Conservation (phyloP, 495 filamentous ascomycete species). For the Penicillium bialowiezense region DNA sequence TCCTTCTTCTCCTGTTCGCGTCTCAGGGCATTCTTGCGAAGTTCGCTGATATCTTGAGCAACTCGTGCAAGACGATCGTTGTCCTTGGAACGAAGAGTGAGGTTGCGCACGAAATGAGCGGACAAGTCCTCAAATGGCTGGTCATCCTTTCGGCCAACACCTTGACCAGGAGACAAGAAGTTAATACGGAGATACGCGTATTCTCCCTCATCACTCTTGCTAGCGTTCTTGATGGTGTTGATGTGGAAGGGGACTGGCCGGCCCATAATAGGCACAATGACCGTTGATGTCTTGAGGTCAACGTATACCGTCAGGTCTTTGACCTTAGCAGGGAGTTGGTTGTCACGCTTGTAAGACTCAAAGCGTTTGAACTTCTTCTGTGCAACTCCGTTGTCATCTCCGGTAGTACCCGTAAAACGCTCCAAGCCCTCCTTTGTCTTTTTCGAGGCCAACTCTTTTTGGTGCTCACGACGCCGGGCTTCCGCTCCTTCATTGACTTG, state of each 20-base stretch:
- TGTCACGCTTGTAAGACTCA: conserved; percentile 98
- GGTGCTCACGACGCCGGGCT: conserved; percentile 81
- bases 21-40: conserved; percentile 86
- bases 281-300: conserved; percentile 82
- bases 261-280: conserved; percentile 95
- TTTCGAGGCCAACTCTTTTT: conserved; percentile 82
- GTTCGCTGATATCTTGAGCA: conserved; percentile 82
- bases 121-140: conserved; percentile 96
- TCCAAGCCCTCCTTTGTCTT: conserved; percentile 86
- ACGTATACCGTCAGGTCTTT: conserved; percentile 84
- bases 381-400: conserved; percentile 81
- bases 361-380: conserved; percentile 98
- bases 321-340: conserved; percentile 80
- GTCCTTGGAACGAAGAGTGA: conserved; percentile 91
- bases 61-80: conserved; percentile 84
- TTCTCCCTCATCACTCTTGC: conserved; percentile 91
- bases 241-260: conserved; percentile 98
- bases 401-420: conserved; percentile 74
- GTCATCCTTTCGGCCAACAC: conserved; percentile 96
- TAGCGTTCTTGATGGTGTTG: conserved; percentile 97
- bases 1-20: conserved; percentile 98
- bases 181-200: conserved; percentile 95
- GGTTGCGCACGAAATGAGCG: conserved; percentile 91
- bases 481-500: conserved; percentile 90
- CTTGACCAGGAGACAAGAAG: conserved; percentile 94